Evolutionary conservation across 2,329 filamentous ascomycete species (phyloP).

Genomic region (Alternaria alternata): DNA sequence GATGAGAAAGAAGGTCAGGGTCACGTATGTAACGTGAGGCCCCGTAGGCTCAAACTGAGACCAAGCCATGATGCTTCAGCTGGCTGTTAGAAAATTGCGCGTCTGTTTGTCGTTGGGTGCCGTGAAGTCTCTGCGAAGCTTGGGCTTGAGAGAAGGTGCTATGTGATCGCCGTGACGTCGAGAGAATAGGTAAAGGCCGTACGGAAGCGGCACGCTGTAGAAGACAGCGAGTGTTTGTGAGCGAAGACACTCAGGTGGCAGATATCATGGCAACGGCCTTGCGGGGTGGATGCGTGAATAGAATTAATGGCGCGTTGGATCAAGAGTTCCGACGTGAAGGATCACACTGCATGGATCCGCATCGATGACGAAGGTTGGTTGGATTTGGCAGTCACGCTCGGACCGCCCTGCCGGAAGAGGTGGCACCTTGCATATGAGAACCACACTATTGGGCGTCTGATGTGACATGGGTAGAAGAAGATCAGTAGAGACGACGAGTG

Average conservation of each 20-base stretch:
- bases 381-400: conserved; percentile 3
- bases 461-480: neutral
- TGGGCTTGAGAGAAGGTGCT: neutral
- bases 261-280: neutral
- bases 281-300: neutral
- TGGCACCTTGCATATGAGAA: conserved; percentile 2
- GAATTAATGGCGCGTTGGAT: conserved; percentile 1
- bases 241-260: neutral
- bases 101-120: neutral
- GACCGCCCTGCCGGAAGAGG: neutral
- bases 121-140: conserved; percentile 16
- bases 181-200: conserved; percentile 2
- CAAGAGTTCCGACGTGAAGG: neutral
- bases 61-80: conserved; percentile 47
- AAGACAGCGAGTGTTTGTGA: neutral
- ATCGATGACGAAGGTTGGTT: conserved; percentile 9
- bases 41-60: conserved; percentile 57
- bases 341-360: conserved; percentile 6
- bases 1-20: conserved; percentile 57
- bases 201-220: neutral
- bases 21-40: conserved; percentile 56
- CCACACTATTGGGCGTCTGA: neutral
- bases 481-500: neutral
- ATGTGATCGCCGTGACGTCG: conserved; percentile 8
- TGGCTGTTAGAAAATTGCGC: neutral